Percentiles rank a stretch among this genome's conserved stretches.
Evolutionary conservation across 148 eudicot genomes (phyloP).

Genomic region (Rhododendron simsii): DNA sequence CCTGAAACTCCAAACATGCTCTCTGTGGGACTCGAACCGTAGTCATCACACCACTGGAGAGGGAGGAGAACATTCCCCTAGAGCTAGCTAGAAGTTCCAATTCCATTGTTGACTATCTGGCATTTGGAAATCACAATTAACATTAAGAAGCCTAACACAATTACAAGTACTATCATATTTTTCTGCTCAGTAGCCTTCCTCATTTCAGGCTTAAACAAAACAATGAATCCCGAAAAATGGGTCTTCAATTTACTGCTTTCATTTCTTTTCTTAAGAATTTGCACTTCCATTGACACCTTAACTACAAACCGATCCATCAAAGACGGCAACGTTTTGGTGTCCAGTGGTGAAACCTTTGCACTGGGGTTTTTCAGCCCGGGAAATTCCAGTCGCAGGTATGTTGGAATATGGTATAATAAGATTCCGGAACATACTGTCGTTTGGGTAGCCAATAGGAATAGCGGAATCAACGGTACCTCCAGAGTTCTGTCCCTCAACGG

Average conservation of each 20-base stretch:
- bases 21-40: no score
- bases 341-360: conserved; percentile 6
- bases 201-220: no score
- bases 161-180: no score
- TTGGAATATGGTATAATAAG: conserved; percentile 24
- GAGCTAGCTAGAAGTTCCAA: no score
- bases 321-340: conserved; percentile 5
- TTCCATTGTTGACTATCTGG: no score
- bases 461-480: conserved; percentile 10
- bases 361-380: background rate
- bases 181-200: no score
- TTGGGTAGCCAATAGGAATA: background rate
- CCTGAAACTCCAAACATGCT: no score
- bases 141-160: no score
- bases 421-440: background rate
- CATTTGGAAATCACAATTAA: no score
- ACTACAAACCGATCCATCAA: background rate
- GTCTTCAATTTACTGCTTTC: background rate
- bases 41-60: no score
- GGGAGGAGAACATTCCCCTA: no score
- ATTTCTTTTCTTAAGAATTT: background rate
- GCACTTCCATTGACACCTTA: conserved; percentile 2
- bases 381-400: conserved; percentile 7
- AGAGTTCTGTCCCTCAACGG: background rate
- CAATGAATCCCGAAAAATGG: background rate